phyloP scores from a whole-genome alignment of 2,329 filamentous ascomycete genomes.

The Alternaria incomplexa region DNA sequence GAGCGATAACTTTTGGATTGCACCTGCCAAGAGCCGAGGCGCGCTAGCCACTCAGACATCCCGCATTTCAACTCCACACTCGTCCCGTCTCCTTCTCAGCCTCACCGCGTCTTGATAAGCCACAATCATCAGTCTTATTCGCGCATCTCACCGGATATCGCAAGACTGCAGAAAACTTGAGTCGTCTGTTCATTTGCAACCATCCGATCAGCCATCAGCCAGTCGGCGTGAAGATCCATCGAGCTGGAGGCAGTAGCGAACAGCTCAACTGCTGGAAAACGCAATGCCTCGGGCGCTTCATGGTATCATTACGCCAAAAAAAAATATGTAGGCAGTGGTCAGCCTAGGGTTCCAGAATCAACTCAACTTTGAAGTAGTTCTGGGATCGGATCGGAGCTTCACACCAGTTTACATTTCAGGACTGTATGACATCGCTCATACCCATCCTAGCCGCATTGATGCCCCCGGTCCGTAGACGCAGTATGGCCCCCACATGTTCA shows the following conservation, averaged over 20 bases:
- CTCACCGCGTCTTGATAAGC: background rate
- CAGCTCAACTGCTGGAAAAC: background rate
- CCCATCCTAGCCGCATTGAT: background rate
- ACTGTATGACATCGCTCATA: background rate
- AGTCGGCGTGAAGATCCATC: background rate
- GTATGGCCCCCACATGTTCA: background rate
- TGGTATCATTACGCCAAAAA: background rate
- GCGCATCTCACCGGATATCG: background rate
- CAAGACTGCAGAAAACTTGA: background rate
- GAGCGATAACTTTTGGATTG: conserved; percentile 8
- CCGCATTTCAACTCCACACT: background rate
- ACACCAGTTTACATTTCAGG: background rate
- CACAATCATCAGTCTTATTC: background rate
- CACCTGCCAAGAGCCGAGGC: conserved; percentile 8
- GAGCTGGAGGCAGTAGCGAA: background rate
- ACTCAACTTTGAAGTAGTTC: background rate
- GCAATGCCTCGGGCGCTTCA: background rate
- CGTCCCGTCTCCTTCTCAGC: background rate
- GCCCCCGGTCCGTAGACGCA: background rate
- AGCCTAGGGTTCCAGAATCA: background rate
- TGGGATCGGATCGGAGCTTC: background rate
- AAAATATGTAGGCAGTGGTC: background rate
- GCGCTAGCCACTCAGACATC: conserved; percentile 6
- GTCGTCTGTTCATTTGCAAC: background rate
- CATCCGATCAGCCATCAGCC: background rate